phyloP scores from a whole-genome alignment of 2,329 filamentous ascomycete species.

The Cordyceps javanica region DNA sequence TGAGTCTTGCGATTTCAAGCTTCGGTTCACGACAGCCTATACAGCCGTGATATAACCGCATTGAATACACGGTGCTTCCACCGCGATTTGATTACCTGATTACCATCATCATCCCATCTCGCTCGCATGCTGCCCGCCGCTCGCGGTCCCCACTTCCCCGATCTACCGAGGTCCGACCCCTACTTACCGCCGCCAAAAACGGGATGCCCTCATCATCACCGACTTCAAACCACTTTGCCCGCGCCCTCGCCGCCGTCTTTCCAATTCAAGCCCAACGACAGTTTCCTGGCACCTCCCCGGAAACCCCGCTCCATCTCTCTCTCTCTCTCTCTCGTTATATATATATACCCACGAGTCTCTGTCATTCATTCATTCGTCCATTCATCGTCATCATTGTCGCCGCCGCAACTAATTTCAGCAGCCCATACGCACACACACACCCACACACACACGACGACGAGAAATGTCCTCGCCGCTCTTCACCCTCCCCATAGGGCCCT shows the following conservation, averaged over 20 bases:
- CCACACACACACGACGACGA: no score
- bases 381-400: neutral
- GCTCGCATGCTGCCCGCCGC: neutral
- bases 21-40: neutral
- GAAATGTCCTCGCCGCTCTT: constrained; percentile 37
- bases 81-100: neutral
- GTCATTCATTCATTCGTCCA: no score
- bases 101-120: neutral
- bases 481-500: constrained; percentile 49
- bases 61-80: neutral
- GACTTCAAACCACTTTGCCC: constrained; percentile 39
- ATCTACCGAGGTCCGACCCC: constrained; percentile 3
- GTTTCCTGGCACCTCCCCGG: no score
- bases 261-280: no score
- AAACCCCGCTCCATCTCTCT: no score
- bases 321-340: neutral
- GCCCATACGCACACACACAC: neutral
- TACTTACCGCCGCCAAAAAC: neutral
- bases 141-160: neutral
- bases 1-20: no score
- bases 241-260: no score
- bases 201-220: constrained; percentile 43
- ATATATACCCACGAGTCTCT: no score
- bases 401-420: neutral
- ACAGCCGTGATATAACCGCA: neutral